Evolutionary conservation across 1,284 basidiomycete genomes (phyloP).

Genomic region (Marasmius sp.): DNA sequence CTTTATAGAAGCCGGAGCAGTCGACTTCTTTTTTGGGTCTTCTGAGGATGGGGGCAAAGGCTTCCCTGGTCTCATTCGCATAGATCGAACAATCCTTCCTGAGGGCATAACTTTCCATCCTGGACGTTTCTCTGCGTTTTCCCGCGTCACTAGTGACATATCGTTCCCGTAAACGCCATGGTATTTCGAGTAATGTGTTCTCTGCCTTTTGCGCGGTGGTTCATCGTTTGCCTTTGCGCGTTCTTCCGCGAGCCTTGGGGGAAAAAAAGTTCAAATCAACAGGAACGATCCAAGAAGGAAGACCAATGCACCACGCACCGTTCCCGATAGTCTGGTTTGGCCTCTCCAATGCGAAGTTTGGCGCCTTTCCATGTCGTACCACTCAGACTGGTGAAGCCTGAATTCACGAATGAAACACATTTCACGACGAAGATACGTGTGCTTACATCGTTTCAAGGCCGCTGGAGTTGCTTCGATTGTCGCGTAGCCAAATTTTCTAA

Average conservation of each 20-base stretch:
- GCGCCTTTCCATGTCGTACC: slow-evolving; percentile 82
- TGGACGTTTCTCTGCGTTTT: slow-evolving; percentile 45
- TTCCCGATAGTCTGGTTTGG: slow-evolving; percentile 67
- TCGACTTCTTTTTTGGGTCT: slow-evolving; percentile 11
- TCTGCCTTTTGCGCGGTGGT: slow-evolving; percentile 23
- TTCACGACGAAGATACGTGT: slow-evolving; percentile 4
- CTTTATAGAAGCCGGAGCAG: slow-evolving; percentile 15
- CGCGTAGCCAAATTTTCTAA: slow-evolving; percentile 71
- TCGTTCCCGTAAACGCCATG: slow-evolving; percentile 45
- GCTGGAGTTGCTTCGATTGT: slow-evolving; percentile 64
- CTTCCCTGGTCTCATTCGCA: slow-evolving; percentile 64
- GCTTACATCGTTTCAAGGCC: slow-evolving; percentile 65
- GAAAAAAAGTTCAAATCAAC: neutral
- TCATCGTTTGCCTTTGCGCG: slow-evolving; percentile 28
- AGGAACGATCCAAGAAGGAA: neutral
- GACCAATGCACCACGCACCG: slow-evolving; percentile 37
- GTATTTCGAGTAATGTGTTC: slow-evolving; percentile 30
- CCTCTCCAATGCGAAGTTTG: slow-evolving; percentile 79
- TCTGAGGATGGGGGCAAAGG: slow-evolving; percentile 46
- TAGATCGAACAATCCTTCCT: slow-evolving; percentile 62
- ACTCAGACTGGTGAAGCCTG: slow-evolving; percentile 73
- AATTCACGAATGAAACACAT: neutral
- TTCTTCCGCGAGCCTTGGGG: slow-evolving; percentile 35
- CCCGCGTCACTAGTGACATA: slow-evolving; percentile 62
- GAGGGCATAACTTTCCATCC: slow-evolving; percentile 70